Base-by-base conservation (phyloP, 2,329 filamentous ascomycete genomes). In the Colletotrichum chlorophyti region DNA sequence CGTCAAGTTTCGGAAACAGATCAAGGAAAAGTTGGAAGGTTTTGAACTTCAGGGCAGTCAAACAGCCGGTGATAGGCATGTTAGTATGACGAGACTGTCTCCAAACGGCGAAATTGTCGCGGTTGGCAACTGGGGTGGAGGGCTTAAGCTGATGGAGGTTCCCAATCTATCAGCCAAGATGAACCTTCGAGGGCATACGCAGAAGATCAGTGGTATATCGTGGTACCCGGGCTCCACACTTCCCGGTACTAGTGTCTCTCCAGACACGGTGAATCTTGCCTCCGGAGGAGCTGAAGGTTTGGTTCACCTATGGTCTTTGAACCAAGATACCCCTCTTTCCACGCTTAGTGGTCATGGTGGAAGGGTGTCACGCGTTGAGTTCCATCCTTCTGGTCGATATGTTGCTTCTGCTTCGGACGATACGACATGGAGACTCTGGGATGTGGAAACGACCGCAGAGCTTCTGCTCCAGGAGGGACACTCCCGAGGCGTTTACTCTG, bases 391-490 rank as follows among this genome's bases (percentile, higher is more conserved):
- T 0, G 94, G 94, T 4, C 84, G 84, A 61, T 98, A 94, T 68
- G 80, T 98, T 6, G 95, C 94, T 5, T 97, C 93, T 1, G 95
- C 95, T 6, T 97, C 93, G 0, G 95, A 95, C 68, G 95, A 99
- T 70, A 97, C 93, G 2, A 97, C 95, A 0, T 99, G 95, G 95
- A 87, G 94, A 40, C 79, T 99, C 29, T 99, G 95, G 94, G 94
- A 98, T 70, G 86, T 98, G 1, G 88, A 91, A 65, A 95, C 90
- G 0, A 91, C 87, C 0, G 88, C 88, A 3, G 93, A 98, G 69
- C 76, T 98, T 2, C 80, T 96, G 1, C 81, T 96, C 1, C 95
- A 99, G 72, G 94, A 98, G 75, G 95, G 95, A 1, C 95, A 99
- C 72, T 96, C 93, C 9, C 87, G 94, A 53, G 95, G 96, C 61